Evolutionary conservation across 75 land plant genomes (phyloP).

Genomic region (Cryptomeria japonica): DNA sequence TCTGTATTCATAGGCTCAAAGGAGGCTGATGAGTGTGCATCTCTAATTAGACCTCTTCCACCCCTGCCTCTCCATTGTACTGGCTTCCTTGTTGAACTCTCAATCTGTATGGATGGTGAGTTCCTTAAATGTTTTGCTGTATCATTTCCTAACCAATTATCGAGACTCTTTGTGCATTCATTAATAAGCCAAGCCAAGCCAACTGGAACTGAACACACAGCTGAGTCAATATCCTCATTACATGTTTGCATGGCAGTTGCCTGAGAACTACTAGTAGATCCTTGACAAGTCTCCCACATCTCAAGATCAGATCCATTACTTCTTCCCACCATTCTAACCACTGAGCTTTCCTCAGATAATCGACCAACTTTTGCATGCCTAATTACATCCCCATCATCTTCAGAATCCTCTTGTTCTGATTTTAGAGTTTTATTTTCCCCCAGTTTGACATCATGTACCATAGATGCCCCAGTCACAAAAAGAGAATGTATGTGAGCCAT

Average conservation of each 20-base stretch:
- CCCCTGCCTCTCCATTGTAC: constrained; percentile 19
- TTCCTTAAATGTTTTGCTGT: constrained; percentile 5
- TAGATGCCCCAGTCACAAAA: constrained; percentile 61
- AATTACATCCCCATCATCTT: constrained; percentile 28
- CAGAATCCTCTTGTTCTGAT: constrained; percentile 21
- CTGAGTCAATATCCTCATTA: neutral
- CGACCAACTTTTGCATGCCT: constrained; percentile 78
- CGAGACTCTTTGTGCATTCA: constrained; percentile 75
- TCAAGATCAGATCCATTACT: constrained; percentile 16
- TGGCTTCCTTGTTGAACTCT: neutral
- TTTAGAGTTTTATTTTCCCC: constrained; percentile 6
- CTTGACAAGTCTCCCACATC: constrained; percentile 13
- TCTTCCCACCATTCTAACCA: constrained; percentile 34
- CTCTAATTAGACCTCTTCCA: constrained; percentile 17
- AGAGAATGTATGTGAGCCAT: constrained; percentile 67
- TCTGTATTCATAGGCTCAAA: constrained; percentile 8
- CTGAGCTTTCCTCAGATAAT: constrained; percentile 53
- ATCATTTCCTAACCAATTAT: constrained; percentile 59
- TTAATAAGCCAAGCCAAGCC: constrained; percentile 45
- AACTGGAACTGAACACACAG: constrained; percentile 27
- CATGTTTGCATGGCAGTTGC: neutral
- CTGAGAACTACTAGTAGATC: constrained; percentile 11
- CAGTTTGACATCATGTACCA: constrained; percentile 21
- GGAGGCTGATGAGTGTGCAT: neutral
- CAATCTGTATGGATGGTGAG: neutral